Percentiles rank a stretch among this genome's conserved stretches.
Evolutionary conservation across 2,329 filamentous ascomycete genomes (phyloP).

Genomic region (Delphinella strobiligena): DNA sequence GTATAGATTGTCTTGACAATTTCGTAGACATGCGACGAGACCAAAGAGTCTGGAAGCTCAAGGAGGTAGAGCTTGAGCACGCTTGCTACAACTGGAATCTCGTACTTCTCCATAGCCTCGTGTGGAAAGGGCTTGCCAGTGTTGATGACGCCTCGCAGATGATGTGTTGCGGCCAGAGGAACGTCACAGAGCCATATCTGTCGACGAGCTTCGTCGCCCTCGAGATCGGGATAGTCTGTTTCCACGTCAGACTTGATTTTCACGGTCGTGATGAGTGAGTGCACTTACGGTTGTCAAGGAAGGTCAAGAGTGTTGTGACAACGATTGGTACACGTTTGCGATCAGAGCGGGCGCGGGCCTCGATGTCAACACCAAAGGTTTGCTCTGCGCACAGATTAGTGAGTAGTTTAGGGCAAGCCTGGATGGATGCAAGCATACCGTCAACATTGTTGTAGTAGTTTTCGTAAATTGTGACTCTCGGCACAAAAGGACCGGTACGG

Average conservation of each 20-base stretch:
- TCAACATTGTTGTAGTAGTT: slow-evolving; percentile 99
- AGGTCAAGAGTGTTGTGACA: slow-evolving; percentile 85
- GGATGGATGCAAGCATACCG: slow-evolving; percentile 28
- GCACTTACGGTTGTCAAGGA: slow-evolving; percentile 65
- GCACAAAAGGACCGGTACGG: slow-evolving; percentile 82
- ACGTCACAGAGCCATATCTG: slow-evolving; percentile 93
- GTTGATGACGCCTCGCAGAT: slow-evolving; percentile 71
- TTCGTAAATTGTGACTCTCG: slow-evolving; percentile 85
- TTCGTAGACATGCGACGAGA: slow-evolving; percentile 96
- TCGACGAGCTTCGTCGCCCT: slow-evolving; percentile 85
- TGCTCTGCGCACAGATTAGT: slow-evolving; percentile 63
- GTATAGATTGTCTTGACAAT: slow-evolving; percentile 96
- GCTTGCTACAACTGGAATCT: slow-evolving; percentile 87
- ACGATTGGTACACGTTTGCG: slow-evolving; percentile 90
- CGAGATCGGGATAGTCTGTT: slow-evolving; percentile 79
- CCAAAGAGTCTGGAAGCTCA: slow-evolving; percentile 93
- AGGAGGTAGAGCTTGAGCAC: slow-evolving; percentile 88
- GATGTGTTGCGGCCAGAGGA: slow-evolving; percentile 71
- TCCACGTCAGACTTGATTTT: slow-evolving; percentile 5
- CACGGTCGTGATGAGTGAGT: slow-evolving; percentile 1
- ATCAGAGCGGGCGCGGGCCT: slow-evolving; percentile 83
- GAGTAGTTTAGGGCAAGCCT: not conserved
- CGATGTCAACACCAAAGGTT: slow-evolving; percentile 96
- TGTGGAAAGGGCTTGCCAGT: slow-evolving; percentile 68
- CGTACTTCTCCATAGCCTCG: slow-evolving; percentile 73